Base-by-base conservation (phyloP, 768 basidiomycete genomes). In the Pleurotus sapidus region DNA sequence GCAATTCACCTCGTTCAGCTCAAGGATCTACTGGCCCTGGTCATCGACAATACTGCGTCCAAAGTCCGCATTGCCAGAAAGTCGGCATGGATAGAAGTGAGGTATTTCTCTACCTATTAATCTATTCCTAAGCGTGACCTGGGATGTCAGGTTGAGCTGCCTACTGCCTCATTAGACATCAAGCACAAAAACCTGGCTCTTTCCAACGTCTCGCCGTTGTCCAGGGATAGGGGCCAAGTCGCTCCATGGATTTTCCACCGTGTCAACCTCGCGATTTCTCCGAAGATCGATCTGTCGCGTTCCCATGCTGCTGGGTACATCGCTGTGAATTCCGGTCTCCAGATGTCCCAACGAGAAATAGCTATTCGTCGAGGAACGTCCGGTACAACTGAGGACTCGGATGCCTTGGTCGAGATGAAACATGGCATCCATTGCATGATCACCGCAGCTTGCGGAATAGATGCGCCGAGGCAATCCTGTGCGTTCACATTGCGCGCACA, bases 41-140 rank as follows among this genome's bases (percentile, higher is more conserved):
- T 79, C 7, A 66, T 84, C 8, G 61, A 74, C 30, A 68, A 70
- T 4, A 56, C 62, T 17, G 68, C 70, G 15, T 51, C 65, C 1
- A 81, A 71, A 59, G 61, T 77, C 5, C 75, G 81, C 5, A 61
- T 85, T 30, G 84, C 84, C 9, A 74, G 84, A 39, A 83, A 80
- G 60, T 86, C 83, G 1, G 72, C 64, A 18, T 86, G 81, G 57
- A 67, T 85, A 3, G 75, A 78, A 64, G 72, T 75, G 65, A 69
- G 68, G 64, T 7, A 34, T 34, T 34, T 30, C 9, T 34, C 8
- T 34, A 34, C 30, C 30, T 34, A 34, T 34, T 34, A 9, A 34
- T 34, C 30, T 34, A 34, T 9, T 34, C 30, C 30, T 34, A 34
- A 34, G 30, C 30, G 30, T 34, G 30, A 34, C 8, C 30, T 34